Percentiles rank a stretch among this genome's conserved stretches.
Conservation (phyloP, 129 eudicot species). For the Dittrichia graveolens region DNA sequence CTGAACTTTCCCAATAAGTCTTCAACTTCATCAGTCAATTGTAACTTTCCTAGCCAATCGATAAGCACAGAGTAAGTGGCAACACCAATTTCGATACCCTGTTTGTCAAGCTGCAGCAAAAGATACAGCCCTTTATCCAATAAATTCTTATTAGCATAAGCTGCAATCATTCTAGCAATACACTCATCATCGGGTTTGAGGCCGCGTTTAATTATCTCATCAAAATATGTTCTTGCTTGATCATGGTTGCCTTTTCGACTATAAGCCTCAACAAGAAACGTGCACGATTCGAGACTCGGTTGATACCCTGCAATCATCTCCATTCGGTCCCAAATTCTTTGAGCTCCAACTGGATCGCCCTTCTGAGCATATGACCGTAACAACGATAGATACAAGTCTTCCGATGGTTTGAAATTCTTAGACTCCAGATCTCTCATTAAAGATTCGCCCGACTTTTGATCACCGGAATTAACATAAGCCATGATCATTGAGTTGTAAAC, state of each 20-base stretch:
- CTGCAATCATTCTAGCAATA: slow-evolving; percentile 63
- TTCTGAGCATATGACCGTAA: slow-evolving; percentile 52
- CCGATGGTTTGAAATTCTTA: slow-evolving; percentile 52
- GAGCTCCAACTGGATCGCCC: slow-evolving; percentile 52
- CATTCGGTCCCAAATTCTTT: slow-evolving; percentile 45
- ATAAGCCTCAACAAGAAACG: slow-evolving; percentile 67
- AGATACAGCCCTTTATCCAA: slow-evolving; percentile 71
- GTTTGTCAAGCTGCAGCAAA: slow-evolving; percentile 66
- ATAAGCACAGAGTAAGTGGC: slow-evolving; percentile 66
- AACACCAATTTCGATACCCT: slow-evolving; percentile 68
- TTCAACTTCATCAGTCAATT: slow-evolving; percentile 83
- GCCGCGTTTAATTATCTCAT: slow-evolving; percentile 58
- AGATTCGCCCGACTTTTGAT: slow-evolving; percentile 42
- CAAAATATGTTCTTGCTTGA: slow-evolving; percentile 61
- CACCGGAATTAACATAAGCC: slow-evolving; percentile 63
- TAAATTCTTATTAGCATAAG: slow-evolving; percentile 55
- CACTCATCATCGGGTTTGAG: slow-evolving; percentile 77
- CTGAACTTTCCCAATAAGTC: slow-evolving; percentile 59
- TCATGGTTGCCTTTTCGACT: slow-evolving; percentile 43
- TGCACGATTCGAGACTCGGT: slow-evolving; percentile 46
- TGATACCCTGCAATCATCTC: slow-evolving; percentile 55
- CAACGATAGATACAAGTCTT: slow-evolving; percentile 56
- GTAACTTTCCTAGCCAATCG: slow-evolving; percentile 80
- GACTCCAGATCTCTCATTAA: slow-evolving; percentile 56
- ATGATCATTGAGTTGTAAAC: slow-evolving; percentile 72